Conservation (phyloP, 2,329 filamentous ascomycete species). For the Fusarium oligoseptatum region DNA sequence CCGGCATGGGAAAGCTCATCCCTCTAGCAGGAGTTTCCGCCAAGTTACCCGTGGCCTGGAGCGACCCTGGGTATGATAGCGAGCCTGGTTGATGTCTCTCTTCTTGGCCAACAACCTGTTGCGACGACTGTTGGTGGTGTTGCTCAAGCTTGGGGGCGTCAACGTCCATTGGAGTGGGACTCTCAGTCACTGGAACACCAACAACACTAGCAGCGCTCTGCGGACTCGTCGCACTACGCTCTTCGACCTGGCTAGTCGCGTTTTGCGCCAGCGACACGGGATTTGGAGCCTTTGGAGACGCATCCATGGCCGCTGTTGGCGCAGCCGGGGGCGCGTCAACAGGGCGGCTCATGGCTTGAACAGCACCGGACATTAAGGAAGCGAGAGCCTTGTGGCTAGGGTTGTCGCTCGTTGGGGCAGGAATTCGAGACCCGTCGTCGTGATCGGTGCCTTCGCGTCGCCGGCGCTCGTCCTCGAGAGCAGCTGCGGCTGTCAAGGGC, state of each 20-base stretch:
- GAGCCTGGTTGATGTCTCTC: constrained; percentile 65
- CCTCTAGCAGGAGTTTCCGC: constrained; percentile 62
- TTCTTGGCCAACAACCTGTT: constrained; percentile 62
- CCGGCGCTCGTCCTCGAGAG: constrained; percentile 66
- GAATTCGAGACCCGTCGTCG: constrained; percentile 54
- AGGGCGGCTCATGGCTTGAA: constrained; percentile 68
- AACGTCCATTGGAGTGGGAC: constrained; percentile 68
- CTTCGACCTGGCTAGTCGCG: constrained; percentile 53
- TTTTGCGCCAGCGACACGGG: constrained; percentile 51
- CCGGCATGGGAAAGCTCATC: constrained; percentile 70
- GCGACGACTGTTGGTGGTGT: constrained; percentile 51
- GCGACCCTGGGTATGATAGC: constrained; percentile 67
- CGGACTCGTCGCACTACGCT: constrained; percentile 58
- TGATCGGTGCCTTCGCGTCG: constrained; percentile 58
- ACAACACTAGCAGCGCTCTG: constrained; percentile 60
- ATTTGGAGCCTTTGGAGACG: constrained; percentile 54
- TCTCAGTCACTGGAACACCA: constrained; percentile 61
- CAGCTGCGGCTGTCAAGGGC: constrained; percentile 66
- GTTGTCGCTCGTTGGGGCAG: constrained; percentile 64
- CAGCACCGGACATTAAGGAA: constrained; percentile 66
- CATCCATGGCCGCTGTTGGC: constrained; percentile 60
- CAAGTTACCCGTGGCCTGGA: constrained; percentile 59
- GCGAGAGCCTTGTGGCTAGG: constrained; percentile 66
- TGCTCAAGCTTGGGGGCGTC: constrained; percentile 52
- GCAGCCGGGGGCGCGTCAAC: constrained; percentile 63